Percentiles rank a stretch among this genome's conserved stretches.
Conservation (phyloP, 139 green algal genomes). For the Auxenochlorella protothecoides region DNA sequence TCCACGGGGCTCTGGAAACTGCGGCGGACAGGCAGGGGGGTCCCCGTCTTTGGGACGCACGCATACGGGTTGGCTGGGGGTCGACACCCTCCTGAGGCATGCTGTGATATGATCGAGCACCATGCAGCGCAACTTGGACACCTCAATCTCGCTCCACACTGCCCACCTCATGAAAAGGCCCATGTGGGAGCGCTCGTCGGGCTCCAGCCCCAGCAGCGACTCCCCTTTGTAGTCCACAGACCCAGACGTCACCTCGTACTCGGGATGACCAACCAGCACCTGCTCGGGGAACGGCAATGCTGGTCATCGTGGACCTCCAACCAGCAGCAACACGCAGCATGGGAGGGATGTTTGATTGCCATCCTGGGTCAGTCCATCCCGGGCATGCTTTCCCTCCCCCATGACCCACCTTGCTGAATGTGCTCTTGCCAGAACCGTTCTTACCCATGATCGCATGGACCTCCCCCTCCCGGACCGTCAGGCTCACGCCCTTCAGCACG, state of each 20-base stretch:
- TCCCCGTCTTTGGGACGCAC: too few relatives aligned
- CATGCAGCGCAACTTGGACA: too few relatives aligned
- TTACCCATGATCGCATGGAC: conserved; percentile 99
- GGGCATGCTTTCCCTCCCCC: too few relatives aligned
- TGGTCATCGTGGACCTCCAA: too few relatives aligned
- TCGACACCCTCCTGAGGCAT: too few relatives aligned
- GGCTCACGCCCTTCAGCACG: conserved; percentile 88
- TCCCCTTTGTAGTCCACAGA: conserved; percentile 80
- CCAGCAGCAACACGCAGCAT: too few relatives aligned
- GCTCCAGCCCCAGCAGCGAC: conserved; percentile 83
- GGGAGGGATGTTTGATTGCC: too few relatives aligned
- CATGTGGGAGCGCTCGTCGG: conserved; percentile 77
- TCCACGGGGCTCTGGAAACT: conserved; percentile 91
- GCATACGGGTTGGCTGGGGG: too few relatives aligned
- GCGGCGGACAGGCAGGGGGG: not conserved
- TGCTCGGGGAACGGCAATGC: not conserved
- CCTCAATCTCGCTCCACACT: too few relatives aligned
- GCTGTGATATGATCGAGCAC: too few relatives aligned
- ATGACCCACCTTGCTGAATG: conserved; percentile 67
- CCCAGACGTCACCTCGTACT: conserved; percentile 90
- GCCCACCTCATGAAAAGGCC: conserved; percentile 80
- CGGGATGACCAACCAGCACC: conserved; percentile 92
- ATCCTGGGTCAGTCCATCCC: too few relatives aligned
- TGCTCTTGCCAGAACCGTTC: conserved; percentile 95
- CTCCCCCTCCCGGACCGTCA: conserved; percentile 78